Conservation (phyloP, 2,329 filamentous ascomycete genomes). For the Sarocladium oryzae region DNA sequence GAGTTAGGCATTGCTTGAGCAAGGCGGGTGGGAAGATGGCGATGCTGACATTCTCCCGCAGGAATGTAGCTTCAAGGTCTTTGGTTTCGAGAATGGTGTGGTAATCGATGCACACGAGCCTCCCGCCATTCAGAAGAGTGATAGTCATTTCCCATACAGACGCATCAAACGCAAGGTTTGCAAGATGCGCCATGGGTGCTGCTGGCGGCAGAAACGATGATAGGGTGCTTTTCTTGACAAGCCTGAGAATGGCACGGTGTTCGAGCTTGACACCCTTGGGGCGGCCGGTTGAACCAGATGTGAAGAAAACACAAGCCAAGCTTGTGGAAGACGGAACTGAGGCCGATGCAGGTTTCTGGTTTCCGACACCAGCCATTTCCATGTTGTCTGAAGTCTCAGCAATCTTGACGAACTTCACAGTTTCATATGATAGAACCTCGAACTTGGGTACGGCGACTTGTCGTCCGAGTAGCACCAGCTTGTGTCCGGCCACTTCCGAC, state of each 20-base stretch:
- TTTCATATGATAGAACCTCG: too few relatives aligned
- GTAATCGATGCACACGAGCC: slow-evolving; percentile 13
- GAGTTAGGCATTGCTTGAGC: slow-evolving; percentile 4
- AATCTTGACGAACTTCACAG: too few relatives aligned
- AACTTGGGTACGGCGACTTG: too few relatives aligned
- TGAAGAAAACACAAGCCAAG: slow-evolving; percentile 36
- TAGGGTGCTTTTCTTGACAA: slow-evolving; percentile 12
- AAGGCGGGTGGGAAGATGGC: slow-evolving; percentile 4
- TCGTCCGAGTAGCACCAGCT: not conserved
- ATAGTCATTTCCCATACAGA: slow-evolving; percentile 11
- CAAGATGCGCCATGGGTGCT: slow-evolving; percentile 10
- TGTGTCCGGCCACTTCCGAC: slow-evolving; percentile 9
- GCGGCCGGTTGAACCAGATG: slow-evolving; percentile 41
- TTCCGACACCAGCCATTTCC: too few relatives aligned
- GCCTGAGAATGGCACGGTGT: slow-evolving; percentile 11
- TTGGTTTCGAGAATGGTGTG: slow-evolving; percentile 9
- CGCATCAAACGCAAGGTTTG: slow-evolving; percentile 13
- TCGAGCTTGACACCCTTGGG: slow-evolving; percentile 40
- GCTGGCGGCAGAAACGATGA: not conserved
- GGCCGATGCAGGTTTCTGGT: too few relatives aligned
- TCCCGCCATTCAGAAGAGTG: slow-evolving; percentile 11
- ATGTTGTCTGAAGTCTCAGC: too few relatives aligned
- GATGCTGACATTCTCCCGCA: not conserved
- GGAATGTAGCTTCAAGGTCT: slow-evolving; percentile 1
- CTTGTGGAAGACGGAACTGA: not conserved